These are phyloP conservation scores for Microcyclospora tardicrescens DNA, from an alignment of 2,329 filamentous ascomycete species.

Conservation along the genomic window DNA sequence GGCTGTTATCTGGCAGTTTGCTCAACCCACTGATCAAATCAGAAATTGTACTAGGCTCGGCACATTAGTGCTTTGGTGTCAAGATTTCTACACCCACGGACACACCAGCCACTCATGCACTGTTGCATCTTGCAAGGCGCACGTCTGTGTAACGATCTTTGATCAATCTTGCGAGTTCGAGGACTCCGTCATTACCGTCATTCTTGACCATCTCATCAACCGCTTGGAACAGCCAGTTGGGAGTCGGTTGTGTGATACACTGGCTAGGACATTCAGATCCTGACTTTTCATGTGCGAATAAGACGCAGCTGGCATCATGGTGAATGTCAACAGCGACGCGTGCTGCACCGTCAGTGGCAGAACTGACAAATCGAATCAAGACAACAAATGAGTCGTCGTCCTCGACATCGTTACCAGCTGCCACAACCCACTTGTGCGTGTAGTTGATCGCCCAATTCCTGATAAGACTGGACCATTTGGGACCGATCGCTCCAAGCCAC, in stretches of 20 bases:
- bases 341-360: too few relatives aligned
- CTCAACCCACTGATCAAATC: too few relatives aligned
- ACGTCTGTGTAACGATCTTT: too few relatives aligned
- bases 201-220: constrained; percentile 2
- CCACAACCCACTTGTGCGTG: neutral
- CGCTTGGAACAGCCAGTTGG: constrained; percentile 5
- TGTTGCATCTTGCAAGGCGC: too few relatives aligned
- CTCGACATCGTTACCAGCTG: neutral
- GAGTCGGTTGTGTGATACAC: constrained; percentile 2
- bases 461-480: constrained; percentile 1
- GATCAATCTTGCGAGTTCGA: too few relatives aligned
- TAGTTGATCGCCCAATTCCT: constrained; percentile 5
- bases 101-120: too few relatives aligned
- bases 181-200: too few relatives aligned
- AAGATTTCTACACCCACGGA: too few relatives aligned
- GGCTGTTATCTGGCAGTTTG: too few relatives aligned
- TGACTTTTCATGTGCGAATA: neutral
- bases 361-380: neutral
- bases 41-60: too few relatives aligned
- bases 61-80: too few relatives aligned
- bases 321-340: constrained; percentile 3
- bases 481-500: neutral
- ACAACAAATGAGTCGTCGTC: constrained; percentile 2
- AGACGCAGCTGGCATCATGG: constrained; percentile 4
- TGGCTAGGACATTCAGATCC: neutral